Evolutionary conservation across 2,329 filamentous ascomycete genomes (phyloP), one percentile per base, ranked within the genome.

Genomic region (Cladosporium sp.): DNA sequence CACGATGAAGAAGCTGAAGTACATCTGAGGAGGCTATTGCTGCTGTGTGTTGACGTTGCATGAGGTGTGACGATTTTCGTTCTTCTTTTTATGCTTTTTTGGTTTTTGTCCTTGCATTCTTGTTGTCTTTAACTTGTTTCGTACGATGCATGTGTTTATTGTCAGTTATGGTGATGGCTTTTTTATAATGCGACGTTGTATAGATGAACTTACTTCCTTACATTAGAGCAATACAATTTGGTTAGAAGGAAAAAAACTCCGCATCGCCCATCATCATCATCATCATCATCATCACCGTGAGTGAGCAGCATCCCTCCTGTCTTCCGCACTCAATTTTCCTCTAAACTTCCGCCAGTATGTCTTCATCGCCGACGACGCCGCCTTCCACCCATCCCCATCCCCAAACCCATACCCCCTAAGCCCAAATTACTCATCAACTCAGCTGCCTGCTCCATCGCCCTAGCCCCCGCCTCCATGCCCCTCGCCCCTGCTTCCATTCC

Each of bases 1-100:
- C 28, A 70, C 78, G 36, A 81, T 81, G 28, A 82, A 78, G 78
- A 79, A 71, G 73, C 68, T 82, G 75, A 77, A 73, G 67, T 81
- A 74, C 64, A 80, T 82, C 52, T 82, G 65, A 71, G 21, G 18
- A n/a, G 28, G 30, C 6, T 52, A 26, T 12, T 4, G 51, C 15
- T 52, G 51, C 12, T 4, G 26, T 6, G 18, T n/a, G 21, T 30
- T 54, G 14, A 30, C 7, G 51, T 47, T 47, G 41, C 41, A 47
- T 47, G 41, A 47, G 8, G 1, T 47, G 41, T 47, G 41, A 47
- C 10, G 41, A 44, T n/a, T 44, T 21, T 44, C 18, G 18, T 47
- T 21, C 3, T 21, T 21, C 5, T 8, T 8, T 15, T 5, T 5
- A 4, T n/a, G 49, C 14, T 54, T 54, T 26, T 54, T 32, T 8